Conservation (phyloP, 2,329 filamentous ascomycete species). For the Pyricularia sp. region DNA sequence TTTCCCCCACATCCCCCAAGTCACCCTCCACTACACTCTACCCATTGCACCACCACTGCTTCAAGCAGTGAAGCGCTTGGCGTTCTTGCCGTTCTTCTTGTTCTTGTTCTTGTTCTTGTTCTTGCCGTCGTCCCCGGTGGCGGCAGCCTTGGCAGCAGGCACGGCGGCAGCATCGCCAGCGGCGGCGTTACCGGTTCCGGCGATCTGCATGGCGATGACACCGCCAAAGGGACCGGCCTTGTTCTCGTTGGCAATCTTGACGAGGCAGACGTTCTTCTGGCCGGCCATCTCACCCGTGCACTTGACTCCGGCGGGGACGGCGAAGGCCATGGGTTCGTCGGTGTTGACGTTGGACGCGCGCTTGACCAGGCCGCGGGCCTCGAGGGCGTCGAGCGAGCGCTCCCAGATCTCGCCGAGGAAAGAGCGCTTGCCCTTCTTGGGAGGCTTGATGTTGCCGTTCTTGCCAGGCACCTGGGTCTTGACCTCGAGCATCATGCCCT, state of each 20-base stretch:
- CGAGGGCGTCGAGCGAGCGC: constrained; percentile 10
- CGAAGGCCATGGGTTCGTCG: constrained; percentile 21
- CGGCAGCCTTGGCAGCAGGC: not conserved
- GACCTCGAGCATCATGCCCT: constrained; percentile 18
- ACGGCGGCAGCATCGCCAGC: not conserved
- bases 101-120: not conserved
- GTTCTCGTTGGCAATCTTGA: constrained; percentile 32
- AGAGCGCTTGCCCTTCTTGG: constrained; percentile 8
- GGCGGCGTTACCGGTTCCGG: not conserved
- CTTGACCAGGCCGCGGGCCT: constrained; percentile 12
- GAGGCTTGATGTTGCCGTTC: constrained; percentile 21
- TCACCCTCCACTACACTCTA: not conserved
- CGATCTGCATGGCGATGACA: not conserved
- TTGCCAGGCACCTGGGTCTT: constrained; percentile 26
- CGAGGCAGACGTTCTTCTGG: constrained; percentile 26
- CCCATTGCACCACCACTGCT: not conserved
- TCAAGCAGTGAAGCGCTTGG: not conserved
- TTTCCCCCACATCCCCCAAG: too few relatives aligned
- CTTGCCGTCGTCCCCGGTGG: too few relatives aligned
- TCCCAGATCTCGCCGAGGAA: constrained; percentile 8
- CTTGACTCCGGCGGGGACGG: constrained; percentile 26
- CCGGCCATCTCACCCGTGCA: constrained; percentile 26
- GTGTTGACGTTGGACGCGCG: constrained; percentile 16
- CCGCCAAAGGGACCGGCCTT: constrained; percentile 29
- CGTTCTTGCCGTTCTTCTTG: not conserved